Percentiles rank a stretch among this genome's conserved stretches.
phyloP scores from a whole-genome alignment of 345 rosid genomes.

The Brassica juncea region DNA sequence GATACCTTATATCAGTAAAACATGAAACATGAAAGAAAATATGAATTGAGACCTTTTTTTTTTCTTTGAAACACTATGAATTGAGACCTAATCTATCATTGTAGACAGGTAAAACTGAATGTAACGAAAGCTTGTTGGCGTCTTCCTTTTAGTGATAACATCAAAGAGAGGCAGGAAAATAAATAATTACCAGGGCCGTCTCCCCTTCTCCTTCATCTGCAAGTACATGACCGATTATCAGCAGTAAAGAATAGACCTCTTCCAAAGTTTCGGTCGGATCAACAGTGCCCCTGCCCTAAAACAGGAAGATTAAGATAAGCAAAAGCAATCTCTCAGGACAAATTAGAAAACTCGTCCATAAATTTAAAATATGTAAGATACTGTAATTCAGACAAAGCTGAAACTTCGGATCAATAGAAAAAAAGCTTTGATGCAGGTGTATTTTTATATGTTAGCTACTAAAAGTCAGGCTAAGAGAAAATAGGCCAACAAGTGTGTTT shows the following conservation, averaged over 20 bases:
- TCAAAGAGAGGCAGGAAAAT: constrained; percentile 23
- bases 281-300: constrained; percentile 79
- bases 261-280: constrained; percentile 86
- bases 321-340: constrained; percentile 28
- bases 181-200: constrained; percentile 80
- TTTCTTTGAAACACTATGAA: background rate
- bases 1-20: constrained; percentile 8
- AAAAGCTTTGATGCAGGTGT: constrained; percentile 14
- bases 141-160: constrained; percentile 22
- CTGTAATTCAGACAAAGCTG: constrained; percentile 6
- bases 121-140: constrained; percentile 13
- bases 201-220: constrained; percentile 99
- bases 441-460: constrained; percentile 19
- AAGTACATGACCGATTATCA: constrained; percentile 89
- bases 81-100: constrained; percentile 13
- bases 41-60: background rate
- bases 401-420: background rate
- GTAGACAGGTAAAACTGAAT: background rate
- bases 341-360: constrained; percentile 11
- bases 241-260: constrained; percentile 83
- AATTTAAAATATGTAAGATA: background rate
- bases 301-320: constrained; percentile 28
- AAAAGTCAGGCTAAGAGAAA: constrained; percentile 17
- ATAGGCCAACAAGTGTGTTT: background rate
- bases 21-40: constrained; percentile 14